Conservation (phyloP, 495 filamentous ascomycete genomes). For the Talaromyces wortmannii region DNA sequence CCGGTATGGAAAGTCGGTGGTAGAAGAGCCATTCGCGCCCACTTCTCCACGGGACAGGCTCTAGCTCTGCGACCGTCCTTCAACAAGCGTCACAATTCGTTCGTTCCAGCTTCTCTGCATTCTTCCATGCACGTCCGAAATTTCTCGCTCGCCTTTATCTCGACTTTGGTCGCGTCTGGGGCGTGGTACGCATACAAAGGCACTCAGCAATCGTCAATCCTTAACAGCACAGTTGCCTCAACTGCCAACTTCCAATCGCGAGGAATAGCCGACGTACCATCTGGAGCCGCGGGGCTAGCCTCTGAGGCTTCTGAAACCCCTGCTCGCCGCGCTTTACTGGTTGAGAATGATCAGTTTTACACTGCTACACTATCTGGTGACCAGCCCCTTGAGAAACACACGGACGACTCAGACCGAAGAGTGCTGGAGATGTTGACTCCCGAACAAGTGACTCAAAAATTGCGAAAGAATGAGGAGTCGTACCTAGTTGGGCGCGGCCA, state of each 20-base stretch:
- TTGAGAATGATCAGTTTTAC: slow-evolving; percentile 79
- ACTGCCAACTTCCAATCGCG: slow-evolving; percentile 8
- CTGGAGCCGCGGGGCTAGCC: background rate
- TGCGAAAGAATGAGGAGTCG: slow-evolving; percentile 83
- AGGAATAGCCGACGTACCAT: slow-evolving; percentile 4
- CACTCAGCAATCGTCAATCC: slow-evolving; percentile 12
- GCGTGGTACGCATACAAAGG: slow-evolving; percentile 59
- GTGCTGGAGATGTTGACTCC: slow-evolving; percentile 94
- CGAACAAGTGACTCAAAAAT: slow-evolving; percentile 84
- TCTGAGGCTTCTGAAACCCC: slow-evolving; percentile 19
- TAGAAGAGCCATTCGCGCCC: slow-evolving; percentile 36
- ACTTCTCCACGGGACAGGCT: slow-evolving; percentile 38
- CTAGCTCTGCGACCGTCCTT: slow-evolving; percentile 37
- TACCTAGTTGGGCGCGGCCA: slow-evolving; percentile 84
- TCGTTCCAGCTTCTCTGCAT: slow-evolving; percentile 26
- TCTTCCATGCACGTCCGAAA: slow-evolving; percentile 61
- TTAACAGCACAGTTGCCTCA: slow-evolving; percentile 9
- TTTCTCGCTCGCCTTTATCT: slow-evolving; percentile 54
- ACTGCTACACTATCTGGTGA: slow-evolving; percentile 74
- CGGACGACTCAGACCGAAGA: slow-evolving; percentile 71
- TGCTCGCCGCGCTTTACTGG: slow-evolving; percentile 49
- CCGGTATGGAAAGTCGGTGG: slow-evolving; percentile 44
- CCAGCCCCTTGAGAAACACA: slow-evolving; percentile 78
- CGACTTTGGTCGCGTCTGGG: slow-evolving; percentile 55
- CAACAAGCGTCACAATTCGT: slow-evolving; percentile 27